Evolutionary conservation across 129 eudicot species (phyloP).

Genomic region (Ambrosia trifida): DNA sequence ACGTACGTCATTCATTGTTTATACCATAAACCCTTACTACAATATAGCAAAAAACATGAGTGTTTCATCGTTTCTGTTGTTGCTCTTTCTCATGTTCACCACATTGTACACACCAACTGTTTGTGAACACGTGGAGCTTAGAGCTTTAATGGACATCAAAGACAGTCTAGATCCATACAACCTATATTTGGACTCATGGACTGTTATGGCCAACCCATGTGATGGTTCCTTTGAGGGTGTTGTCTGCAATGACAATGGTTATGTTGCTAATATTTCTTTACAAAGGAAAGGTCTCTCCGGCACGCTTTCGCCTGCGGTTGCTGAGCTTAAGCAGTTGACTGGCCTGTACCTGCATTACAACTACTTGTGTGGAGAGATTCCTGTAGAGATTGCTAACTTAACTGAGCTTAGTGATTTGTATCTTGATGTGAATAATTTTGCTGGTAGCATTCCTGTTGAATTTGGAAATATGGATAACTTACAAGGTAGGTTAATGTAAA

Average conservation of each 20-base stretch:
- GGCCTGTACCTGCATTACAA: constrained; percentile 94
- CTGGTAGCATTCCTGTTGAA: constrained; percentile 73
- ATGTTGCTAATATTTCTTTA: constrained; percentile 77
- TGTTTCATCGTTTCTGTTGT: constrained; percentile 41
- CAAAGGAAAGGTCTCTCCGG: constrained; percentile 92
- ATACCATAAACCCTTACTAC: too few species aligned
- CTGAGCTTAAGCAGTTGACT: constrained; percentile 63
- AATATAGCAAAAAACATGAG: constrained; percentile 57
- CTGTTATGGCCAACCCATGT: constrained; percentile 63
- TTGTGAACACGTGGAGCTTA: constrained; percentile 54
- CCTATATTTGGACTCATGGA: constrained; percentile 58
- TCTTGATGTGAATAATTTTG: constrained; percentile 81
- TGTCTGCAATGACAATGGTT: constrained; percentile 66
- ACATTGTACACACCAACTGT: constrained; percentile 24
- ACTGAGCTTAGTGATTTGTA: constrained; percentile 74
- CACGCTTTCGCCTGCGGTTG: constrained; percentile 75
- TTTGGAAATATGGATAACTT: constrained; percentile 66
- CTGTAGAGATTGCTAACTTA: constrained; percentile 54
- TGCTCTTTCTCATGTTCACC: constrained; percentile 25
- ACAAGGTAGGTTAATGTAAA: constrained; percentile 74
- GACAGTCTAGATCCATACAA: constrained; percentile 77
- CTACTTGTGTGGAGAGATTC: constrained; percentile 75
- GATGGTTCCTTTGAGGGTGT: constrained; percentile 81
- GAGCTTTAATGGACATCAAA: constrained; percentile 65
- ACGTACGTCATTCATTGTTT: too few species aligned